Percentiles rank a stretch among this genome's conserved stretches.
Evolutionary conservation across 2,329 filamentous ascomycete species (phyloP).

Genomic region (Fusarium acutatum): DNA sequence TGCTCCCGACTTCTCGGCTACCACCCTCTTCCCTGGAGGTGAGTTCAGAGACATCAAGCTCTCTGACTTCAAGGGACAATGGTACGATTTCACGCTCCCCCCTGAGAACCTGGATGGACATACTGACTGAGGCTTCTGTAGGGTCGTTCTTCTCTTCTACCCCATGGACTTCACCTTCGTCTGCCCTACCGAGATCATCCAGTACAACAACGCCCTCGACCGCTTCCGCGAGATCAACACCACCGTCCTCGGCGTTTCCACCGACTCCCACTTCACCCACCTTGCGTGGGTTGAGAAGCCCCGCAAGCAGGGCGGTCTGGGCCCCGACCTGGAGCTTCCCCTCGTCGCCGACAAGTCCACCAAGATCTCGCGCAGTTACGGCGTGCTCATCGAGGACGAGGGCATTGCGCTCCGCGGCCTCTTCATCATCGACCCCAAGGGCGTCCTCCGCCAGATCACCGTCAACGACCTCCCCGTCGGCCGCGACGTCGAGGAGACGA

Average conservation of each 20-base stretch:
- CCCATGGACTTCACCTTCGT: constrained; percentile 75
- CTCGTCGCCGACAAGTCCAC: constrained; percentile 70
- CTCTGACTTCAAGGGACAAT: constrained; percentile 57
- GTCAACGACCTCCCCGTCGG: constrained; percentile 73
- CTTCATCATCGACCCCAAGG: constrained; percentile 73
- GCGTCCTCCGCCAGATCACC: constrained; percentile 68
- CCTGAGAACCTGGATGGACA: background rate
- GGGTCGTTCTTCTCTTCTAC: constrained; percentile 73
- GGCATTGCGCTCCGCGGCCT: constrained; percentile 70
- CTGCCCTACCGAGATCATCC: constrained; percentile 72
- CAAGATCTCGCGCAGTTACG: constrained; percentile 67
- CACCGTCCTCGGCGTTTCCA: constrained; percentile 67
- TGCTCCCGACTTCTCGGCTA: constrained; percentile 59
- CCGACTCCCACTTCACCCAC: constrained; percentile 66
- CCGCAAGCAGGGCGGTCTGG: constrained; percentile 69
- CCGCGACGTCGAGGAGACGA: constrained; percentile 70
- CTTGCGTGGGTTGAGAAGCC: constrained; percentile 67
- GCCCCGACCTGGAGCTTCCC: constrained; percentile 66
- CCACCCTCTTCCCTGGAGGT: constrained; percentile 58
- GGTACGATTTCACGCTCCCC: constrained; percentile 44
- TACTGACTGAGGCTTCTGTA: constrained; percentile 20
- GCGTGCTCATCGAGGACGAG: constrained; percentile 70
- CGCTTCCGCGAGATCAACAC: constrained; percentile 68
- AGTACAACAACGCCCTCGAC: constrained; percentile 68
- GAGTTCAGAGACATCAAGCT: constrained; percentile 58